Evolutionary conservation across 108 stramenopile species (phyloP).

Genomic region (Schizochytrium sp.): DNA sequence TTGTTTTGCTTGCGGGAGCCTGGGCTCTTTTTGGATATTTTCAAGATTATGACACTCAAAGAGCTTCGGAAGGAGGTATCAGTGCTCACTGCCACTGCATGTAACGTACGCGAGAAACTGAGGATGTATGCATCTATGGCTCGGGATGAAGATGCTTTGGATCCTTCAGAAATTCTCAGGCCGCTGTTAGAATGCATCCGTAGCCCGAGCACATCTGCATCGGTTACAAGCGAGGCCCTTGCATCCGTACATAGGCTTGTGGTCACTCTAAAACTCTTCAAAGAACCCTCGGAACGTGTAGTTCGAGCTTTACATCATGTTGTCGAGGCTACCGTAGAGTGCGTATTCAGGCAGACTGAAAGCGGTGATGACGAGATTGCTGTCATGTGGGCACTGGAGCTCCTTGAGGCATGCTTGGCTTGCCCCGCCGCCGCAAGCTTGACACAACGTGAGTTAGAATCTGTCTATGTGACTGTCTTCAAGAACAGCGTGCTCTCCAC

Average conservation of each 20-base stretch:
- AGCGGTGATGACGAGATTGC: constrained; percentile 59
- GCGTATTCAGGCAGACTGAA: constrained; percentile 48
- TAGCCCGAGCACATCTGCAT: constrained; percentile 16
- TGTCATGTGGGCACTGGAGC: constrained; percentile 51
- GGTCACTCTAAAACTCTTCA: neutral
- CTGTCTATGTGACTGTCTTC: constrained; percentile 47
- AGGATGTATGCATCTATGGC: constrained; percentile 23
- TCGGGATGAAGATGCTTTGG: neutral
- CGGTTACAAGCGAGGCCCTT: constrained; percentile 39
- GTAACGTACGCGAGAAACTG: neutral
- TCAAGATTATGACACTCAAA: neutral
- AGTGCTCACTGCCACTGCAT: neutral
- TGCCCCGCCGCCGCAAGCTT: constrained; percentile 20
- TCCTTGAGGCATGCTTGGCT: constrained; percentile 39
- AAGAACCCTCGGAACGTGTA: constrained; percentile 9
- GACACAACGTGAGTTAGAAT: neutral
- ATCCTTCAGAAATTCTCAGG: constrained; percentile 8
- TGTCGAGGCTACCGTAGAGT: constrained; percentile 20
- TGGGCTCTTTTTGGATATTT: constrained; percentile 25
- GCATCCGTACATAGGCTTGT: constrained; percentile 10
- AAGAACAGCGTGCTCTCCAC: constrained; percentile 27
- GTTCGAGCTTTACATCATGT: neutral
- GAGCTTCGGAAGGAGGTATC: constrained; percentile 58
- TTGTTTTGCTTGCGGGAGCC: constrained; percentile 52
- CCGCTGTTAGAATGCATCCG: constrained; percentile 29